phyloP scores from a whole-genome alignment of 2,329 filamentous ascomycete species.

The Dothistroma septosporum region DNA sequence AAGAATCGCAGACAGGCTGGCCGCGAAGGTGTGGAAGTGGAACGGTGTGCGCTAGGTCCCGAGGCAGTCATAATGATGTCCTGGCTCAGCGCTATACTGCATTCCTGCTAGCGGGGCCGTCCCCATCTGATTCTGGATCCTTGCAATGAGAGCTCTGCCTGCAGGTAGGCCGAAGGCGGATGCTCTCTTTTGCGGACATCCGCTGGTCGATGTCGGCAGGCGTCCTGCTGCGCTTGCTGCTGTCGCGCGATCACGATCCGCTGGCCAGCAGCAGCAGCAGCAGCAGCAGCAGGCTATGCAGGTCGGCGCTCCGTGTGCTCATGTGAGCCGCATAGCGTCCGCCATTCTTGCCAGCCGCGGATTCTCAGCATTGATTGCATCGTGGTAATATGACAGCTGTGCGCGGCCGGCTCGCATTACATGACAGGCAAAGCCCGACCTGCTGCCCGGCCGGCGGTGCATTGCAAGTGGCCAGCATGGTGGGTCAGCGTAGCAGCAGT shows the following conservation, averaged over 20 bases:
- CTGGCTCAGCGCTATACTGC: slow-evolving; percentile 6
- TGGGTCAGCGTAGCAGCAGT: slow-evolving; percentile 20
- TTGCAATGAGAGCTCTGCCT: slow-evolving; percentile 9
- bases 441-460: not conserved
- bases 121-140: slow-evolving; percentile 6
- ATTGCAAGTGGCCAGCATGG: slow-evolving; percentile 12
- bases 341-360: not conserved
- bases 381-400: not conserved
- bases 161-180: slow-evolving; percentile 14
- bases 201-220: no score
- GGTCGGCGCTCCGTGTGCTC: not conserved
- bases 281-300: slow-evolving; percentile 3
- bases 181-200: slow-evolving; percentile 2
- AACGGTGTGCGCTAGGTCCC: slow-evolving; percentile 10
- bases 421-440: slow-evolving; percentile 1
- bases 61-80: slow-evolving; percentile 6
- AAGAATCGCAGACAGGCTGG: slow-evolving; percentile 13
- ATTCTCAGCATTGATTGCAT: not conserved
- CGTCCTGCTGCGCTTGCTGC: not conserved
- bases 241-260: not conserved
- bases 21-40: slow-evolving; percentile 11
- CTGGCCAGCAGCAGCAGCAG: not conserved
- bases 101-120: slow-evolving; percentile 6
- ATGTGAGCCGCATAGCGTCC: not conserved
- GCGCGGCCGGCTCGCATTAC: not conserved